Evolutionary conservation across 192 early-diverging fungal genomes (phyloP), one percentile per base, ranked within the genome.

Genomic region (Fimicolochytrium jonesii): DNA sequence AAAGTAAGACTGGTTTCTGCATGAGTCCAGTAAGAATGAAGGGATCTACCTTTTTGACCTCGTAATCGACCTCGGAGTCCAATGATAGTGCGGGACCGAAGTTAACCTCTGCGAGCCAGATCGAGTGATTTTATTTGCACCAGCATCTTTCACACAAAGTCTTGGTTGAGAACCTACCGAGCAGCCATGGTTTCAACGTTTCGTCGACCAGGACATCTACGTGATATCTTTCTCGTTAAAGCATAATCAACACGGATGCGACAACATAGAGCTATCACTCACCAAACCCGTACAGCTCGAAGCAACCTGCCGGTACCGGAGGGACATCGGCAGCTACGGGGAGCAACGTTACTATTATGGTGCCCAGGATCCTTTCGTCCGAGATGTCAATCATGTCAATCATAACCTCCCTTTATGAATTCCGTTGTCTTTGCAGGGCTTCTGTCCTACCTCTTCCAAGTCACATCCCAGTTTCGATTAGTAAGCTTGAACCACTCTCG

Each of bases 261-360:
- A 26, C 17, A 13, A 25, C 1, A 26, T 4, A 6, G 53, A 28
- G 23, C 11, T 6, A n/a, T n/a, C 32, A 60, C 56, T 50, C 37
- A 69, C 72, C 77, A 70, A 78, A 78, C 22, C 77, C 77, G 59
- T 75, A 78, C 34, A 78, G 36, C 59, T 78, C 77, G 70, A 78
- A 78, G 51, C 77, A 78, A 2, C 68, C 56, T 13, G 57, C 47
- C 3, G 59, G 35, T 1, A 35, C 28, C 13, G n/a, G 3, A 18
- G 48, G 51, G 6, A 73, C 51, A 39, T 75, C 67, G 31, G 50
- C 42, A 1, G 70, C 64, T 6, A 78, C 39, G 0, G 72, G 77
- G 4, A 75, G 43, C 46, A 78, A 32, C 6, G 77, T 75, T 6
- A 68, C 23, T 10, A 78, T 61, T 17, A 75, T 70, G 0, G 70